phyloP scores from a whole-genome alignment of 257 asterid genomes.

The Penstemon davidsonii region DNA sequence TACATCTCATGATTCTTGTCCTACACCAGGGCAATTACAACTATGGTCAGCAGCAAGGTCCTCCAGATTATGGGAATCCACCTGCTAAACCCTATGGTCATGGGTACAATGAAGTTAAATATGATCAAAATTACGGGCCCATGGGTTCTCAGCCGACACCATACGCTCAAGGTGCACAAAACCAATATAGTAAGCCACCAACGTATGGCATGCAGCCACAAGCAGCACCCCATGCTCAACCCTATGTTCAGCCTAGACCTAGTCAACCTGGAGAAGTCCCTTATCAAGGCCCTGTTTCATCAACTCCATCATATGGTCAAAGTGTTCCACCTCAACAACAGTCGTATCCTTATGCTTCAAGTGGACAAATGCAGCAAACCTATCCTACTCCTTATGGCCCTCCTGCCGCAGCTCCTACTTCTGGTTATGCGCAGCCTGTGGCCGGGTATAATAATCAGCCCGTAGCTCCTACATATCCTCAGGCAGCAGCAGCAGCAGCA shows the following conservation, averaged over 20 bases:
- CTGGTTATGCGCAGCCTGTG: conserved; percentile 69
- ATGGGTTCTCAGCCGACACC: conserved; percentile 70
- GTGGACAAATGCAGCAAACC: conserved; percentile 60
- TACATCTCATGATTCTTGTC: conserved; percentile 15
- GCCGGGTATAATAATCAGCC: conserved; percentile 75
- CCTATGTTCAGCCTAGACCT: conserved; percentile 81
- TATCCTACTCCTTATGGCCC: conserved; percentile 68
- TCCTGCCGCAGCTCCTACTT: conserved; percentile 49
- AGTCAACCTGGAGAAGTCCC: conserved; percentile 68
- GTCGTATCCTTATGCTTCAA: conserved; percentile 61
- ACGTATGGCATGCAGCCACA: conserved; percentile 65
- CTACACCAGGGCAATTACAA: conserved; percentile 64
- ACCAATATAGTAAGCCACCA: conserved; percentile 77
- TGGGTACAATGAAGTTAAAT: conserved; percentile 69
- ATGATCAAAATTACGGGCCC: conserved; percentile 65
- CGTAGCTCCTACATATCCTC: conserved; percentile 58
- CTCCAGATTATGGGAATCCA: conserved; percentile 65
- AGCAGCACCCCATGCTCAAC: conserved; percentile 59
- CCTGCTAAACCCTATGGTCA: conserved; percentile 74
- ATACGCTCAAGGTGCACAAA: conserved; percentile 68
- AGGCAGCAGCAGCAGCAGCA: conserved; percentile 41
- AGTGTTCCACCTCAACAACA: conserved; percentile 76
- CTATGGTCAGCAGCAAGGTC: conserved; percentile 75
- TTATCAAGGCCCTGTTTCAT: conserved; percentile 57
- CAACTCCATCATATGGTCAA: conserved; percentile 66